Evolutionary conservation across 2,329 filamentous ascomycete genomes (phyloP), one percentile per base, ranked within the genome.

Genomic region (Cercospora canescens): DNA sequence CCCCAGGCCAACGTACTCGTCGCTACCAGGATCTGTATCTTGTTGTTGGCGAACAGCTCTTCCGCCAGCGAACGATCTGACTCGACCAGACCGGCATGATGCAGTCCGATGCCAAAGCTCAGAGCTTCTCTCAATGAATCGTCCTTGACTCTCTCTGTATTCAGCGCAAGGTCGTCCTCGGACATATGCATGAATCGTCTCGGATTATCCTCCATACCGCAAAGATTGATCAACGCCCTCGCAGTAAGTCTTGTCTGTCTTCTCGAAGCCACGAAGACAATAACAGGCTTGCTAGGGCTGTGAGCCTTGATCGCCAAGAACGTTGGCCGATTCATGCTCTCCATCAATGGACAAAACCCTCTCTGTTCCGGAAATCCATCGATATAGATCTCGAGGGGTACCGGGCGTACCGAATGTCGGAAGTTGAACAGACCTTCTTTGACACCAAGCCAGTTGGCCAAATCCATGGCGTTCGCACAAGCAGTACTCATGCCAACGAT

Each of bases 401-500:
- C 96, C 2, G 96, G 95, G 26, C 95, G 92, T 37, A 99, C 96
- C 0, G 94, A 98, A 76, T 99, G 95, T 30, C 93, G 88, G 80
- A 99, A 99, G 79, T 99, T 99, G 86, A 96, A 99, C 26, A 99
- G 80, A 1, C 85, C 94, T 74, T 97, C 91, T 76, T 97, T 97
- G 41, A 99, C 96, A 55, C 95, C 95, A 2, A 99, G 86, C 95
- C 95, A 99, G 75, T 97, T 98, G 2, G 87, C 96, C 37, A 99
- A 84, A 77, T 99, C 96, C 14, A 88, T 91, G 2, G 96, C 95
- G 76, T 99, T 99, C 14, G 95, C 95, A 74, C 94, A 98, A 9
- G 95, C 96, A 18, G 95, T 99, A 2, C 95, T 99, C 96, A 99
- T 99, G n/a, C 95, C 95, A 69, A 99, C 86, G 5, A 99, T 84